Percentiles rank a stretch among this genome's conserved stretches.
phyloP scores from a whole-genome alignment of 2,329 filamentous ascomycete species.

The Arthrobotrys conoides region DNA sequence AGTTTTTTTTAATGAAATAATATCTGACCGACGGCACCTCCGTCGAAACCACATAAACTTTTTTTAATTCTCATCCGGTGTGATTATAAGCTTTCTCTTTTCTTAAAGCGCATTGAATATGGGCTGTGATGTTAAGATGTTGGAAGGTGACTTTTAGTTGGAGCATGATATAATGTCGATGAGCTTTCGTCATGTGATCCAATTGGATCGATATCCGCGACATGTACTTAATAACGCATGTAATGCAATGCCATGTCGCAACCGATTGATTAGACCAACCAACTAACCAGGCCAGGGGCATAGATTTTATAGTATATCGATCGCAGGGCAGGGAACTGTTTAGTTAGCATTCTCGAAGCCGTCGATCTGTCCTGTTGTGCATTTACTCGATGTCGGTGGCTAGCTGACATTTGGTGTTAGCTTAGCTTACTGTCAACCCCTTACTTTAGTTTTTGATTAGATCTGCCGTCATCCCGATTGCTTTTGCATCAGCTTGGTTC shows the following conservation, averaged over 20 bases:
- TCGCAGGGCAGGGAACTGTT: neutral
- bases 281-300: neutral
- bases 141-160: neutral
- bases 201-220: neutral
- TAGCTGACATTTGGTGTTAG: conserved; percentile 6
- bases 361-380: conserved; percentile 13
- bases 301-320: neutral
- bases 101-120: neutral
- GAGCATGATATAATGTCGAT: neutral
- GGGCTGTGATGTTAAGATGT: neutral
- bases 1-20: no score
- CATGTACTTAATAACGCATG: neutral
- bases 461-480: neutral
- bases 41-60: no score
- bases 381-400: neutral
- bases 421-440: neutral
- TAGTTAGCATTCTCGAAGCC: conserved; percentile 27
- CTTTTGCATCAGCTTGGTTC: conserved; percentile 15
- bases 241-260: conserved; percentile 1
- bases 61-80: no score
- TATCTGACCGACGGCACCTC: no score
- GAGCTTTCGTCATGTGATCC: no score
- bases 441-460: neutral
- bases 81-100: neutral
- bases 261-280: neutral